Base-by-base conservation (phyloP, 1,139 yeast species). In the Pichia sp. region DNA sequence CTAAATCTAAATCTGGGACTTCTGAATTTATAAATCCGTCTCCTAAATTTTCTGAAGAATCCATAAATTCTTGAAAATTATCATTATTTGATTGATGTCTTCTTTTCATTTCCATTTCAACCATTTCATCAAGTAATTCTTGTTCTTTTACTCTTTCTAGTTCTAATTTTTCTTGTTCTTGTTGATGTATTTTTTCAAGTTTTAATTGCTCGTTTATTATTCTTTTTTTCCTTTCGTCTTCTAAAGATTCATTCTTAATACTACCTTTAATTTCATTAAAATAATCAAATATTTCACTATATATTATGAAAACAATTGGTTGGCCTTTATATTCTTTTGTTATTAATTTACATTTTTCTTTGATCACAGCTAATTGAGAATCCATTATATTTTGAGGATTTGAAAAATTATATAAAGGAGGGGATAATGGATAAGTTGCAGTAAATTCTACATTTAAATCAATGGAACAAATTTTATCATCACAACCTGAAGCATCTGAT, bases 361-460 rank as follows among this genome's bases (percentile, higher is more conserved):
- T 69, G 36, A 92, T 57, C 11, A 60, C 59, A 9, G 69, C 67
- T 16, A 85, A 49, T 51, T 84, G 85, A 4, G 82, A 74, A 28
- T 78, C 73, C 39, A 83, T 68, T 1, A 92, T 63, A 56, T 87
- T 86, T 49, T 73, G 71, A 3, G 84, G 76, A 33, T 80, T 66
- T 32, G 71, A 62, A 23, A 92, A 62, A 29, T 69, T 66, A n/a
- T 90, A 77, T 1, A 77, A 66, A 0, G 98, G 97, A 0, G 81
- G 70, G 1, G 95, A 75, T 40, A 74, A 68, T 0, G 99, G 98
- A 58, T 92, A 92, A 1, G 96, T 87, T 1, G 89, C 76, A 0
- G 97, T 86, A 68, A 92, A 76, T 49, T 81, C 82, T 25, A 90
- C 76, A 49, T 78, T 79, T 24, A 90, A 56, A 0, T 73, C 70